Conservation (phyloP, 1,139 yeast species). For the Hansenula anomala region DNA sequence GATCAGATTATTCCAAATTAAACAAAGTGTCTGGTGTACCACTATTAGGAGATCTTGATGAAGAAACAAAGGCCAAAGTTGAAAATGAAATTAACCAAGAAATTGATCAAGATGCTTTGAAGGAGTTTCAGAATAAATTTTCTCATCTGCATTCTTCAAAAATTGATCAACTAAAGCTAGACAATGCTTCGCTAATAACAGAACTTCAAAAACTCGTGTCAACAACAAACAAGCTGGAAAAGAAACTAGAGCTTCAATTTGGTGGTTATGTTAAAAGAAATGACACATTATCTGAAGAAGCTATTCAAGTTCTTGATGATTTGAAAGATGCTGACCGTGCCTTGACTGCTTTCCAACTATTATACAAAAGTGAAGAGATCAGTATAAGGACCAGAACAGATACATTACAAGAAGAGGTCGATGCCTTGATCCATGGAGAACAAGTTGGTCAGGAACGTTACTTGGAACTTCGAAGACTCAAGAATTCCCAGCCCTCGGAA, state of each 20-base stretch:
- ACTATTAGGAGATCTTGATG: conserved; percentile 38
- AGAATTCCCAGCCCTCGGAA: neutral
- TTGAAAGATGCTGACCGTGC: conserved; percentile 24
- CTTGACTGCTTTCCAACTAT: conserved; percentile 21
- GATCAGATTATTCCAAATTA: conserved; percentile 41
- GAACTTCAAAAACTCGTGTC: conserved; percentile 22
- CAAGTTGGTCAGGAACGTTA: conserved; percentile 30
- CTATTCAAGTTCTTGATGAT: conserved; percentile 23
- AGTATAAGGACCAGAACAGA: conserved; percentile 29
- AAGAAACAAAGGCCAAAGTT: conserved; percentile 27
- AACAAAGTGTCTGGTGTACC: conserved; percentile 22
- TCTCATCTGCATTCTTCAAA: conserved; percentile 4
- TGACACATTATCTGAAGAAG: conserved; percentile 24
- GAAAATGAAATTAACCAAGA: conserved; percentile 30
- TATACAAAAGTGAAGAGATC: conserved; percentile 28
- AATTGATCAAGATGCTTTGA: conserved; percentile 8
- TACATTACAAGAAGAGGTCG: conserved; percentile 35
- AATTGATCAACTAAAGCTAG: conserved; percentile 3
- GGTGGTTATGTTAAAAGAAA: conserved; percentile 34
- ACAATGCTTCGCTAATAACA: conserved; percentile 14
- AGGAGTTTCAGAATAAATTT: conserved; percentile 6
- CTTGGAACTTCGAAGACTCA: conserved; percentile 18
- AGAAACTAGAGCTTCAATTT: conserved; percentile 26
- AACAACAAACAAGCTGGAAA: conserved; percentile 31
- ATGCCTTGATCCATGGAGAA: conserved; percentile 35